Percentiles rank a stretch among this genome's conserved stretches.
Conservation (phyloP, 2,329 filamentous ascomycete species). For the Harringtonia lauricola region DNA sequence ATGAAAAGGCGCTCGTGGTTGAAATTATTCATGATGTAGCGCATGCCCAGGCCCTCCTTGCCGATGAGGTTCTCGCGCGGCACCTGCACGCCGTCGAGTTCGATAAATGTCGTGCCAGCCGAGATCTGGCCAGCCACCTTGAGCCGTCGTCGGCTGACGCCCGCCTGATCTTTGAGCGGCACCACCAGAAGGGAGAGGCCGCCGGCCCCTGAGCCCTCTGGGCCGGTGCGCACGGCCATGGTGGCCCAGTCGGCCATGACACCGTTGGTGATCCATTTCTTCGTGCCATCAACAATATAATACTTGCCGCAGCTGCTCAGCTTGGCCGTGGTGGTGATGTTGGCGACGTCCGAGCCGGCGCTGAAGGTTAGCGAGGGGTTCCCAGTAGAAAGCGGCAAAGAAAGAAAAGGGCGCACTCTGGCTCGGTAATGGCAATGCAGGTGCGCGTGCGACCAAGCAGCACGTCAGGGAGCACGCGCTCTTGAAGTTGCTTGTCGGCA, state of each 20-base stretch:
- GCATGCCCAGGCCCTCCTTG: conserved; percentile 59
- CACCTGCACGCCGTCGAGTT: conserved; percentile 64
- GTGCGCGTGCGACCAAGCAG: conserved; percentile 53
- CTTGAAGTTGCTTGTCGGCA: conserved; percentile 49
- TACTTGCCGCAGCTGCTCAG: conserved; percentile 45
- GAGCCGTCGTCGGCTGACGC: conserved; percentile 57
- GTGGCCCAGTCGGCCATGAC: conserved; percentile 57
- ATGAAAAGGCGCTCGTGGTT: conserved; percentile 67
- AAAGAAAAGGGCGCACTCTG: conserved; percentile 28
- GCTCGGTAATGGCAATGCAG: conserved; percentile 73
- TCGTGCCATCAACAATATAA: conserved; percentile 63
- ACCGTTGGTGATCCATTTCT: conserved; percentile 73
- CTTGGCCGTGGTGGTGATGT: conserved; percentile 56
- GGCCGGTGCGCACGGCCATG: conserved; percentile 64
- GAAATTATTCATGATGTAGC: conserved; percentile 68
- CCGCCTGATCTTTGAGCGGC: conserved; percentile 54
- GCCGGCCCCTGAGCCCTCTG: conserved; percentile 40
- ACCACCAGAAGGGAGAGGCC: conserved; percentile 60
- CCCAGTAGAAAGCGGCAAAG: too few relatives aligned
- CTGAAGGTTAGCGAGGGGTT: background rate
- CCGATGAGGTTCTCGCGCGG: conserved; percentile 61
- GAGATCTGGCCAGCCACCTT: conserved; percentile 54
- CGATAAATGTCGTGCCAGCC: conserved; percentile 64
- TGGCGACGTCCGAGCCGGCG: conserved; percentile 63
- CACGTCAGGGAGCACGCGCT: conserved; percentile 56